These are phyloP conservation scores for Penicillium argentinense DNA, from an alignment of 495 filamentous ascomycete genomes.

Conservation along the genomic window DNA sequence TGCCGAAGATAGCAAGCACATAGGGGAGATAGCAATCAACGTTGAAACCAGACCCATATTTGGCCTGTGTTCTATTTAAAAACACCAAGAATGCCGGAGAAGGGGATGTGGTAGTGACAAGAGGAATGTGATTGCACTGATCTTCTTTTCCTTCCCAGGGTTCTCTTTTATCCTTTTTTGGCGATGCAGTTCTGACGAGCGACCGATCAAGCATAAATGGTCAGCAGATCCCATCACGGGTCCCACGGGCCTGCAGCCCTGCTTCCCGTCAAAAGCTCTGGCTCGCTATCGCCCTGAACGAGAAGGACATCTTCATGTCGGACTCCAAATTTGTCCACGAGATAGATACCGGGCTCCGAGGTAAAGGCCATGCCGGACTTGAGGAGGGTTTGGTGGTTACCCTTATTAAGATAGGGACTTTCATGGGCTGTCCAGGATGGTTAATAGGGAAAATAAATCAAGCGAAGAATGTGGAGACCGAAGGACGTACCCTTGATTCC, in stretches of 20 bases:
- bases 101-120: no score
- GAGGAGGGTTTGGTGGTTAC: slow-evolving; percentile 40
- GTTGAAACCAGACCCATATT: no score
- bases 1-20: no score
- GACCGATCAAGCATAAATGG: no score
- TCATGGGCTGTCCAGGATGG: slow-evolving; percentile 41
- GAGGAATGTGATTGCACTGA: no score
- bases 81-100: no score
- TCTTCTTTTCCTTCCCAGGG: no score
- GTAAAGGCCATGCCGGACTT: slow-evolving; percentile 56
- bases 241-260: slow-evolving; percentile 47
- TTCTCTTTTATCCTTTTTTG: no score
- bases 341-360: slow-evolving; percentile 55
- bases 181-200: no score
- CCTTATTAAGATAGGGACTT: slow-evolving; percentile 56
- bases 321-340: slow-evolving; percentile 53
- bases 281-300: slow-evolving; percentile 43
- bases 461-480: not conserved
- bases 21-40: no score
- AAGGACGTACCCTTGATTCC: slow-evolving; percentile 50
- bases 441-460: not conserved
- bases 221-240: slow-evolving; percentile 31
- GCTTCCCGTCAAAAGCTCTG: slow-evolving; percentile 45
- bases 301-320: slow-evolving; percentile 55
- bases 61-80: no score